These are phyloP conservation scores for Amaranthus palmeri DNA, from an alignment of 148 eudicot genomes.

Conservation along the genomic window DNA sequence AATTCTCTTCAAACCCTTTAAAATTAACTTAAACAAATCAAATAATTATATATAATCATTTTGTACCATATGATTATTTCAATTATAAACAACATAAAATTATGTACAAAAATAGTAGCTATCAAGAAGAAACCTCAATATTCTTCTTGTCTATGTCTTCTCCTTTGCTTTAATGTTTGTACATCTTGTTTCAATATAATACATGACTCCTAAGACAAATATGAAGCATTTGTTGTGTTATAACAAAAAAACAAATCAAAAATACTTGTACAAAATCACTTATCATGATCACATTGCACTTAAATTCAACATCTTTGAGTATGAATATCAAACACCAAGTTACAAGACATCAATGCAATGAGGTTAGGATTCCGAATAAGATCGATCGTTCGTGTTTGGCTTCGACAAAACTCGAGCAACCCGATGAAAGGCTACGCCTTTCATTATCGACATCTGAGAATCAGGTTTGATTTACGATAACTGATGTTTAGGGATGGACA, in stretches of 20 bases:
- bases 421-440: conserved; percentile 16
- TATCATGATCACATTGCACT: conserved; percentile 35
- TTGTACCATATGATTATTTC: background rate
- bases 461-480: conserved; percentile 36
- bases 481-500: no score
- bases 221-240: background rate
- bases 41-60: conserved; percentile 6
- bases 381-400: conserved; percentile 23
- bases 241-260: no score
- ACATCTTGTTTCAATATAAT: conserved; percentile 2
- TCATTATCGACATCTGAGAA: conserved; percentile 36
- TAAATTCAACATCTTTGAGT: conserved; percentile 19
- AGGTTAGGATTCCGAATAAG: conserved; percentile 16
- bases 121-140: conserved; percentile 42
- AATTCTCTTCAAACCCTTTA: background rate
- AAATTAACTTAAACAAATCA: background rate
- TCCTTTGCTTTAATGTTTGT: background rate
- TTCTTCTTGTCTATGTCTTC: conserved; percentile 25
- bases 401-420: conserved; percentile 26
- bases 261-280: background rate
- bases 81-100: background rate
- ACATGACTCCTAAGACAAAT: background rate
- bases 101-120: conserved; percentile 20
- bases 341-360: background rate
- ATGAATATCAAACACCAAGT: conserved; percentile 20